A percentile compares a stretch with the other conserved stretches of the same genome.
Evolutionary conservation across 306 rosid species (phyloP).

Genomic region (Acacia confusa): DNA sequence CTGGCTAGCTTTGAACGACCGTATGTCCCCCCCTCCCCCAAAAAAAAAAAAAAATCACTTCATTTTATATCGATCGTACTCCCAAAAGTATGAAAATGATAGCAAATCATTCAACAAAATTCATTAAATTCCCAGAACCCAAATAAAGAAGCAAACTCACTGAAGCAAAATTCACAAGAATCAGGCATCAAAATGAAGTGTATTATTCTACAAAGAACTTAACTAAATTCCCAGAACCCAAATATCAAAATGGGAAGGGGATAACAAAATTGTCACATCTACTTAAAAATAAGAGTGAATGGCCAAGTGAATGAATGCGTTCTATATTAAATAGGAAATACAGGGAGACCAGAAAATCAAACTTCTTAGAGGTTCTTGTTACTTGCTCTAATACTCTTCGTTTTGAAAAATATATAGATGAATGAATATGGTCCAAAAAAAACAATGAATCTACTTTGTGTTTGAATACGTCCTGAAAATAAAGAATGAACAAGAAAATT

Average conservation of each 20-base stretch:
- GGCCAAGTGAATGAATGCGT: not conserved
- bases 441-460: not conserved
- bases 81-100: too few relatives aligned
- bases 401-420: not conserved
- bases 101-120: too few relatives aligned
- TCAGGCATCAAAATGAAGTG: not conserved
- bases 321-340: not conserved
- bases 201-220: not conserved
- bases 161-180: not conserved
- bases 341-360: not conserved
- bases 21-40: too few relatives aligned
- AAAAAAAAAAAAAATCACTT: too few relatives aligned
- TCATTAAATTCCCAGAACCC: too few relatives aligned
- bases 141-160: not conserved
- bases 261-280: not conserved
- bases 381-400: not conserved
- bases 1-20: too few relatives aligned
- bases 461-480: not conserved
- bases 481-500: not conserved
- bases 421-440: not conserved
- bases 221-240: slow-evolving; percentile 3
- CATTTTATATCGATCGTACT: too few relatives aligned
- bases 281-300: not conserved
- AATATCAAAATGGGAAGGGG: slow-evolving; percentile 5
- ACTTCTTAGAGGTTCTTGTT: not conserved